Base-by-base conservation (phyloP, 1,284 basidiomycete genomes). In the Xerocomus tenax region DNA sequence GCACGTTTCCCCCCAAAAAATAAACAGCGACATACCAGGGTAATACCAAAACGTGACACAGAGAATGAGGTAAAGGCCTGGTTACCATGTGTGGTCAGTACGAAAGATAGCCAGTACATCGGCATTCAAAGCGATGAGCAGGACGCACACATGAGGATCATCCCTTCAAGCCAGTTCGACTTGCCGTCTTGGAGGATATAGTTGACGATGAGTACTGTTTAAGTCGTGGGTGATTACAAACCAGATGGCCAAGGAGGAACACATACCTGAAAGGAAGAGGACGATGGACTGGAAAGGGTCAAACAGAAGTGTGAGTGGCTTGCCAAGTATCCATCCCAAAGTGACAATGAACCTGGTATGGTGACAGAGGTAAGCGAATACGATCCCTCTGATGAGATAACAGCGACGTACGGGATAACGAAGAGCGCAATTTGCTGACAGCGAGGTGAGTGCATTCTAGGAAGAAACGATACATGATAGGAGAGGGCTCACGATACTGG, bases 401-500 rank as follows among this genome's bases (percentile, higher is more conserved):
- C 9, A 5, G 10, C 18, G n/a, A 70, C 77, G 55, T 53, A 82
- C 70, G 92, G 92, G 52, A 93, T 83, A 50, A 95, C 84, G 58
- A 93, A 89, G 23, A 93, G 76, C 1, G 89, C 86, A 30, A 91
- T 91, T 84, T 96, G 92, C 84, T 87, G 48, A 9, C 42, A n/a
- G 47, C 38, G 28, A 34, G 38, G 38, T 53, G 44, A 62, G 36
- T 23, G 38, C 12, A 49, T 40, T 40, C 35, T 15, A 3, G 13
- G 44, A 21, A 9, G 9, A 12, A 13, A 6, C 12, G 1, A 12
- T 13, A 13, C 3, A 23, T 4, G 0, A 51, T 18, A 41, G 54
- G 58, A 43, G 35, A 5, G 47, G 49, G 72, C 81, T 67, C 55
- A 90, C 86, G 58, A 95, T 91, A 12, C 85, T 88, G 0, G 87